A percentile compares a stretch with the other conserved stretches of the same genome.
Conservation (phyloP, 192 early-diverging fungal genomes). For the Rhizoclosmatium sp. region DNA sequence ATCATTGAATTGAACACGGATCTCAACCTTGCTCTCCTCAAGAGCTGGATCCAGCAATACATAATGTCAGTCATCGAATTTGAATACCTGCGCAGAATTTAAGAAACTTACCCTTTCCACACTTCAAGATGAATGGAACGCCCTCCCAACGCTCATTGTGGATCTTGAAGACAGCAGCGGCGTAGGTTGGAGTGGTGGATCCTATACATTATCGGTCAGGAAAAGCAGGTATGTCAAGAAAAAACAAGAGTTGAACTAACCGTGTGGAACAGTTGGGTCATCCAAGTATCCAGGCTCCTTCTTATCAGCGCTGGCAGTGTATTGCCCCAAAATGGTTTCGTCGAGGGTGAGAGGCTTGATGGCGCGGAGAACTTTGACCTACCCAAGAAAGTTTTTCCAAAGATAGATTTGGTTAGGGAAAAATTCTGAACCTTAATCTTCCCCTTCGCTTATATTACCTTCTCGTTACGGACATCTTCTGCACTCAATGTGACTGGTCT, state of each 20-base stretch:
- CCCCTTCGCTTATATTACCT: slow-evolving; percentile 47
- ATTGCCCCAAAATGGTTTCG: slow-evolving; percentile 92
- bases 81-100: slow-evolving; percentile 10
- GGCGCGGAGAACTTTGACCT: slow-evolving; percentile 83
- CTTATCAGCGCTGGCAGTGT: slow-evolving; percentile 79
- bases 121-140: slow-evolving; percentile 82
- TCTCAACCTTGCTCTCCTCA: slow-evolving; percentile 90
- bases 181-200: slow-evolving; percentile 90
- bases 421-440: not conserved
- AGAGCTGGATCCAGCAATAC: slow-evolving; percentile 62
- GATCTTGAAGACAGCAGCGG: slow-evolving; percentile 85
- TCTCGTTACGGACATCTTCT: slow-evolving; percentile 96
- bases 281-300: slow-evolving; percentile 92
- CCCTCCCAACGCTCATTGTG: slow-evolving; percentile 96
- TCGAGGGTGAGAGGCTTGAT: slow-evolving; percentile 79
- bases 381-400: not conserved
- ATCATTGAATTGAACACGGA: slow-evolving; percentile 97
- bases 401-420: not conserved
- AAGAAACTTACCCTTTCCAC: slow-evolving; percentile 58
- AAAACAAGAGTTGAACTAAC: not conserved
- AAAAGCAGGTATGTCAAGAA: not conserved
- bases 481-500: slow-evolving; percentile 84
- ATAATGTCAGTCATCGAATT: not conserved
- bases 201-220: slow-evolving; percentile 28
- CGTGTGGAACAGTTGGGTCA: slow-evolving; percentile 85